Base-by-base conservation (phyloP, 805 yeast species). In the Torulaspora indica region DNA sequence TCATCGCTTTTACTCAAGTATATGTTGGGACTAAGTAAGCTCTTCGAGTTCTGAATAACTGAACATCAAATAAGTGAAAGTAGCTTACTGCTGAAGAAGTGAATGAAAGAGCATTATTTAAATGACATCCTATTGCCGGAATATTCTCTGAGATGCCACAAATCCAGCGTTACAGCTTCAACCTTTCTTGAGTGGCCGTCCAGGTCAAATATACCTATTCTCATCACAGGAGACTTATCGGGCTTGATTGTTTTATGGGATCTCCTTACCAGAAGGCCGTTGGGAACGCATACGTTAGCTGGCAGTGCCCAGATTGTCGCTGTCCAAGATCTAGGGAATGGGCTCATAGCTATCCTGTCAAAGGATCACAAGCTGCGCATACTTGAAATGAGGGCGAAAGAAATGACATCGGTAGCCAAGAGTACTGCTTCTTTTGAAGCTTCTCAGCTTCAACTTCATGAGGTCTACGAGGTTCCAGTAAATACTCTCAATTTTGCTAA, bases 401-500 rank as follows among this genome's bases (percentile, higher is more conserved):
- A 32, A 17, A 13, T 24, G 7, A 13, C 22, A 29, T 12, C 28
- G 7, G 3, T 34, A 12, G 37, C 12, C 2, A 4, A 13, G 27
- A 34, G 28, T 17, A 17, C 25, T 29, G 15, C 25, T 23, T 12
- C 13, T 23, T 34, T 20, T 15, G n/a, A 23, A 9, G 24, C 8
- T 40, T 14, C 37, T 41, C 40, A 35, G 35, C 18, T 2, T 3
- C 34, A 18, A 5, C 6, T 30, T 13, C 33, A 30, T 31, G 20
- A 31, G 15, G 8, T 51, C 8, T 58, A 56, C 45, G 56, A 54
- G 25, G 57, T 60, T 31, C 64, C 64, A 6, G 56, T 64, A 3
- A 64, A 64, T 42, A 64, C 67, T 1, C 40, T 63, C 30, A 64
- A 61, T 38, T 64, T 64, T 46, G 60, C 67, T 0, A 63, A 64